These are phyloP conservation scores for Saturnispora besseyi DNA, from an alignment of 805 yeast species.

Conservation along the genomic window DNA sequence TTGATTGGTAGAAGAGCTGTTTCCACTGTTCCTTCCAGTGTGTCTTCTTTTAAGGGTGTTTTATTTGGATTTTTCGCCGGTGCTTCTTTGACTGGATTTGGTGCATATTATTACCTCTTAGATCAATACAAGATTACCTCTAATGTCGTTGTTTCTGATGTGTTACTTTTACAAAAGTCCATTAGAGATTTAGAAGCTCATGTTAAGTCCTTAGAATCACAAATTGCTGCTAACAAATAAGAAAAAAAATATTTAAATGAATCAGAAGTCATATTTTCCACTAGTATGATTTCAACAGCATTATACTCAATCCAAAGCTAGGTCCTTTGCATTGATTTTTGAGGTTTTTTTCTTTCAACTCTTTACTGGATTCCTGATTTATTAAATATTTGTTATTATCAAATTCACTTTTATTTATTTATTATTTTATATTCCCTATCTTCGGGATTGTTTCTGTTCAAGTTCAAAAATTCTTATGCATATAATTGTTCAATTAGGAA, in stretches of 20 bases:
- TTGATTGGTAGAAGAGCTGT: constrained; percentile 7
- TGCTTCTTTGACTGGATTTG: constrained; percentile 62
- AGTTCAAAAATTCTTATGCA: neutral
- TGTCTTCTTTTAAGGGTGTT: constrained; percentile 30
- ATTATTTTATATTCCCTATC: neutral
- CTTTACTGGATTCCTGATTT: neutral
- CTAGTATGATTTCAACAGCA: no score
- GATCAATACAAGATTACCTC: constrained; percentile 72
- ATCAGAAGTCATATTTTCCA: neutral
- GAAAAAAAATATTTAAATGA: neutral
- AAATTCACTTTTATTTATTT: neutral
- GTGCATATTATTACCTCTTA: constrained; percentile 66
- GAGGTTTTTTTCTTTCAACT: neutral
- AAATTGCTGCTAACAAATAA: constrained; percentile 7
- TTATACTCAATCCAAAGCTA: no score
- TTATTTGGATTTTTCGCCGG: constrained; percentile 76
- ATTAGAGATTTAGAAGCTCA: constrained; percentile 14
- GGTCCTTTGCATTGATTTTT: neutral
- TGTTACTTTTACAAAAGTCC: constrained; percentile 58
- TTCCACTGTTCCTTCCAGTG: constrained; percentile 9
- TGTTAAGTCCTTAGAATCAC: constrained; percentile 42
- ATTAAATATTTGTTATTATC: neutral
- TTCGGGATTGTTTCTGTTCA: neutral
- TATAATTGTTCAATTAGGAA: neutral
- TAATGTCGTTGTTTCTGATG: constrained; percentile 66